phyloP scores from a whole-genome alignment of 371 early-diverging fungal species.

The Mortierella sp. region DNA sequence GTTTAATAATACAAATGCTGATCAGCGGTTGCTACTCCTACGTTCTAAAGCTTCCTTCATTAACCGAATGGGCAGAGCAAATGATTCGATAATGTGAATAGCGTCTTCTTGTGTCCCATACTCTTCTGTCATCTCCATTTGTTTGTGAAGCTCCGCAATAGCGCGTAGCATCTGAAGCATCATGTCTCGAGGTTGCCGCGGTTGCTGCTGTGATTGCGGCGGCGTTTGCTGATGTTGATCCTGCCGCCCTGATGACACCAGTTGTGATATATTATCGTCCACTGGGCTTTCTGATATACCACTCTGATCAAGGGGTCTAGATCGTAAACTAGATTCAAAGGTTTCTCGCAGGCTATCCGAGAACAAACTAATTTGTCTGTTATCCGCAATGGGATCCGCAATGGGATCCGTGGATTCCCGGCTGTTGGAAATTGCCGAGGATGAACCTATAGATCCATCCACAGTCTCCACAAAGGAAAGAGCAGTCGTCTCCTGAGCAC shows the following conservation, averaged over 20 bases:
- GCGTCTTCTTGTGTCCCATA: constrained; percentile 49
- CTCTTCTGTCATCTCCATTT: constrained; percentile 47
- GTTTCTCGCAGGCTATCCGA: not conserved
- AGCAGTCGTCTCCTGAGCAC: constrained; percentile 9
- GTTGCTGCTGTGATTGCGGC: constrained; percentile 5
- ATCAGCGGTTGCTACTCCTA: constrained; percentile 18
- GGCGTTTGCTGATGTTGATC: constrained; percentile 9
- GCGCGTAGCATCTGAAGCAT: constrained; percentile 47
- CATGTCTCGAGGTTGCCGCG: constrained; percentile 31
- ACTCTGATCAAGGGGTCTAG: not conserved
- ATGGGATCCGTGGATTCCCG: not conserved
- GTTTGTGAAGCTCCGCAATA: constrained; percentile 43
- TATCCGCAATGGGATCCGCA: not conserved
- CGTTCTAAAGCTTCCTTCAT: constrained; percentile 55
- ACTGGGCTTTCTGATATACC: not conserved
- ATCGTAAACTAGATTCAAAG: not conserved
- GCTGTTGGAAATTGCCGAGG: not conserved
- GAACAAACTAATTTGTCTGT: not conserved
- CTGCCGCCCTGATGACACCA: not conserved
- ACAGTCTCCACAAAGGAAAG: constrained; percentile 13
- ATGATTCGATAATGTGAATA: constrained; percentile 47
- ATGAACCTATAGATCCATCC: not conserved
- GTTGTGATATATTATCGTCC: not conserved
- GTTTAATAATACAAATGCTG: not conserved
- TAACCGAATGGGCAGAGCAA: constrained; percentile 43